Evolutionary conservation across 805 yeast species (phyloP), one percentile per base, ranked within the genome.

Genomic region (Starmerella bombi): DNA sequence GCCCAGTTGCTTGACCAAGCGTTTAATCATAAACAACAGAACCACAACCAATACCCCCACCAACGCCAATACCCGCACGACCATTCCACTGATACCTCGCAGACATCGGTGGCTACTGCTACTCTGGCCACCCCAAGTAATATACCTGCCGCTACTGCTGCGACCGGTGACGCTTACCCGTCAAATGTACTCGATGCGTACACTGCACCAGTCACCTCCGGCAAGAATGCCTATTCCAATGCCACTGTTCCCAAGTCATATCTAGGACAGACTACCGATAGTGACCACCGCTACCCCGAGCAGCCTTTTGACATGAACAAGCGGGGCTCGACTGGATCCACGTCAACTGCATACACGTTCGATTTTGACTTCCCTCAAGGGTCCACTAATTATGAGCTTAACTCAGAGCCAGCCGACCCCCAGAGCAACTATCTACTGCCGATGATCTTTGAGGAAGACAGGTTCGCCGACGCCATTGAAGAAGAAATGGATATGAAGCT

Each of bases 391-490:
- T 12, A 33, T 25, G 19, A 16, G 17, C 10, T 30, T 27, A n/a
- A 15, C 29, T 8, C 25, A 16, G 23, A 17, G 4, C 15, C 27
- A 22, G 17, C 12, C 21, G 16, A 27, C 12, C 18, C 25, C 20
- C 17, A 21, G 20, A 20, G 41, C 32, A 44, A 40, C 10, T 56
- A 52, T 37, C 42, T 59, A 19, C 40, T 62, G 46, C 65, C 65
- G 1, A 59, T 60, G 62, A 59, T 61, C 20, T 62, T 62, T 37
- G 65, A 62, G 36, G 65, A 61, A 32, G 64, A 59, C 37, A 36
- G 61, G 34, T 61, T 61, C 42, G 61, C 63, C 2, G 63, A 58
- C 39, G 61, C 63, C 14, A 49, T 60, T 8, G 64, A 59, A 44
- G 59, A 60, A 32, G 64, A 59, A 38, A 50, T 59, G 36, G 59